Evolutionary conservation across 495 filamentous ascomycete species (phyloP), one percentile per base, ranked within the genome.

Genomic region (Penicillium macrosclerotiorum): DNA sequence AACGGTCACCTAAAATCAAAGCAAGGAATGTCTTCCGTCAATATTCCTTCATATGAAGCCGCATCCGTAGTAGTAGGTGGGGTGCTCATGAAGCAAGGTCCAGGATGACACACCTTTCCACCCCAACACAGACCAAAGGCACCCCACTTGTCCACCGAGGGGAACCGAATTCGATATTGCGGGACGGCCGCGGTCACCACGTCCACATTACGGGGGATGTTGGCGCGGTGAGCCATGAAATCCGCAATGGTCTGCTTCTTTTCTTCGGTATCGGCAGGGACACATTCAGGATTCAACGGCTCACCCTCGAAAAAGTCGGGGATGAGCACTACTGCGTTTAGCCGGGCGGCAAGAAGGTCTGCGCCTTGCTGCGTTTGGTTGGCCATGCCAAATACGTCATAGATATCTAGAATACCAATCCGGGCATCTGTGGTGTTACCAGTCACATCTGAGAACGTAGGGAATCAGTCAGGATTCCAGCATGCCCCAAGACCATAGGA

Each of bases 341-440:
- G 47, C 8, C 61, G 53, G 0, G 49, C 43, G 0, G 76, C 71
- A 5, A 80, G 64, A 4, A 73, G 58, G 43, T 82, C 78, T n/a
- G 78, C 78, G 25, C 78, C 78, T 52, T 79, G 76, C 0, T 76
- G 47, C 5, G 76, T 79, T 45, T 80, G 77, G 1, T 59, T 52
- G 20, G 67, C 59, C 45, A 71, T 57, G 33, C 78, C 78, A 51
- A 82, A 82, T 54, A 79, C 62, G 62, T 80, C 78, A 62, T 82
- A 78, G 42, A 79, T 55, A 35, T 69, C 58, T 1, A 82, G 55
- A 23, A 82, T 51, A 37, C 58, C 77, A 14, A 50, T 59, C 11
- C 47, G 63, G 24, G 71, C 62, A 14, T 52, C 47, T 2, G 41
- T 4, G n/a, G n/a, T n/a, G 8, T 66, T 57, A 16, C 74, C 76